Evolutionary conservation across 1,284 basidiomycete species (phyloP).

Genomic region (Rhodotorula sp.): DNA sequence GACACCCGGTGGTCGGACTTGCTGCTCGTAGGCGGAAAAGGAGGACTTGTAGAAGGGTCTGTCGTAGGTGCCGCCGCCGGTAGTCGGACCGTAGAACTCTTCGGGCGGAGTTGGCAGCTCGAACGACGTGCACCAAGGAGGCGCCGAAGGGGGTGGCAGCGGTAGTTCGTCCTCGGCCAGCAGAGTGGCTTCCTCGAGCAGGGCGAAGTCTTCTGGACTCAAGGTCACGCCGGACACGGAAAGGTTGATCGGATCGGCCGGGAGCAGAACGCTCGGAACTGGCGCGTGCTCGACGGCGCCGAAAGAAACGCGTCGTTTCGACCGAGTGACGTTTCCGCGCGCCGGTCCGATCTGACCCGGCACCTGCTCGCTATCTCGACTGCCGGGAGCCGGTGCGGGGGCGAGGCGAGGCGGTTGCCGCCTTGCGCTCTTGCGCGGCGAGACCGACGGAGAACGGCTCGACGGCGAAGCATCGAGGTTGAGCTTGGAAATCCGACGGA

Average conservation of each 20-base stretch:
- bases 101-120: constrained; percentile 6
- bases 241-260: constrained; percentile 3
- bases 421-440: neutral
- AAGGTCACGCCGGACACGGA: constrained; percentile 32
- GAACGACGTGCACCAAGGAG: constrained; percentile 32
- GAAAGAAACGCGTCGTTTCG: neutral
- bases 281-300: neutral
- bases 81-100: neutral
- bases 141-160: constrained; percentile 23
- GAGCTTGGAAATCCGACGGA: constrained; percentile 5
- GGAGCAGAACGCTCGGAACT: neutral
- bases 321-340: neutral
- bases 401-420: neutral
- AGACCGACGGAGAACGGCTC: neutral
- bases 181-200: constrained; percentile 24
- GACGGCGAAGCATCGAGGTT: constrained; percentile 27
- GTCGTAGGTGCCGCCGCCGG: neutral
- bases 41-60: neutral
- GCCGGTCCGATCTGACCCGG: constrained; percentile 25
- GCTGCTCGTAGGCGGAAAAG: neutral
- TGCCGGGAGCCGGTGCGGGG: constrained; percentile 1
- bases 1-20: neutral
- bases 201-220: constrained; percentile 22
- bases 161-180: constrained; percentile 1
- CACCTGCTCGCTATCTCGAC: constrained; percentile 25